These are phyloP conservation scores for Cercospora zeae-maydis DNA, from an alignment of 2,329 filamentous ascomycete genomes.

Conservation along the genomic window DNA sequence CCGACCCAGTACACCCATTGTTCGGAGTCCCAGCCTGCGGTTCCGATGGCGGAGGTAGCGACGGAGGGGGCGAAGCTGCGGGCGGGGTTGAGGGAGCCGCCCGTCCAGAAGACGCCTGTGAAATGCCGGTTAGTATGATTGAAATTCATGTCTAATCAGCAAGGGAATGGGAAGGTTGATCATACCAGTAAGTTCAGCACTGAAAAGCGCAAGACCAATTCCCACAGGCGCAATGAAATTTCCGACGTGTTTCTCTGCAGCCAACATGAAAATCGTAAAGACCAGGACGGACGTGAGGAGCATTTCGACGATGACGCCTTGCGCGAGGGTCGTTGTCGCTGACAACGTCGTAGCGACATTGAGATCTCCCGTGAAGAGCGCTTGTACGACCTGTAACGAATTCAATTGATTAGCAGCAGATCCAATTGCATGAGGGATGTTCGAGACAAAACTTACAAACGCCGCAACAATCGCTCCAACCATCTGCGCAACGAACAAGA, in stretches of 20 bases:
- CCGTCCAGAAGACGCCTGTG: conserved; percentile 30
- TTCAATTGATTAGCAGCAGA: not conserved
- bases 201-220: conserved; percentile 29
- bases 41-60: conserved; percentile 9
- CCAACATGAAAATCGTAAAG: conserved; percentile 38
- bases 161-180: not conserved
- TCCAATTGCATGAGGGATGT: too few species aligned
- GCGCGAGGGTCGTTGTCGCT: conserved; percentile 35
- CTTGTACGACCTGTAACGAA: conserved; percentile 20
- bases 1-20: conserved; percentile 54
- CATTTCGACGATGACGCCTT: conserved; percentile 39
- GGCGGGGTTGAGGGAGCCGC: conserved; percentile 36
- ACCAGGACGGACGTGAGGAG: conserved; percentile 33
- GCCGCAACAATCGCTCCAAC: conserved; percentile 5
- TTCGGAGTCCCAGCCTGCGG: conserved; percentile 21
- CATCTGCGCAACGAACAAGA: conserved; percentile 11
- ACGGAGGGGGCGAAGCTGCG: conserved; percentile 35
- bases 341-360: conserved; percentile 36
- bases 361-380: conserved; percentile 38
- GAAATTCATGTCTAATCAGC: not conserved
- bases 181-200: conserved; percentile 24
- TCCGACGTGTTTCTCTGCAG: conserved; percentile 36
- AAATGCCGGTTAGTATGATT: not conserved
- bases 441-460: conserved; percentile 7
- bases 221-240: conserved; percentile 33